Conservation (phyloP, 768 basidiomycete genomes). For the Suillus spraguei region DNA sequence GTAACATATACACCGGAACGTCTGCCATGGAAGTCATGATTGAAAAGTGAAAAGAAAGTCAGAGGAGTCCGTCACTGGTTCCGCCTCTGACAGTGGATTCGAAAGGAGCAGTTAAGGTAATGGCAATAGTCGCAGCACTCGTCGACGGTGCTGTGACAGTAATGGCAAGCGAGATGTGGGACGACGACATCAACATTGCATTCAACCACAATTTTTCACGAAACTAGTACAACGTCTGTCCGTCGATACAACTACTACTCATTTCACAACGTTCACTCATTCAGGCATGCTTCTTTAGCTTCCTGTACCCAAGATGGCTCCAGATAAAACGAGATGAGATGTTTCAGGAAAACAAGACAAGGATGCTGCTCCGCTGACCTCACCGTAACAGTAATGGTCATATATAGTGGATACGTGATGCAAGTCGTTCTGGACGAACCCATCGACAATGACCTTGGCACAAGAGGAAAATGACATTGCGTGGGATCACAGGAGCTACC, state of each 20-base stretch:
- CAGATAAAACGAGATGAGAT: constrained; percentile 1
- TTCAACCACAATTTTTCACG: constrained; percentile 29
- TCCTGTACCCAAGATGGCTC: neutral
- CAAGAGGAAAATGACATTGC: neutral
- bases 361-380: neutral
- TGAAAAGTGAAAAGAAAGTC: constrained; percentile 28
- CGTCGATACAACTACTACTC: constrained; percentile 21
- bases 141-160: constrained; percentile 20
- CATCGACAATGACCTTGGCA: neutral
- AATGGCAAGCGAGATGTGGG: constrained; percentile 26
- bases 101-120: constrained; percentile 21
- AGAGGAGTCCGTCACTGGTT: constrained; percentile 7
- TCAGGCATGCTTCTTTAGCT: constrained; percentile 4
- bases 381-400: neutral
- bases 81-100: constrained; percentile 23
- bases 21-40: constrained; percentile 72
- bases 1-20: constrained; percentile 71
- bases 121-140: constrained; percentile 23
- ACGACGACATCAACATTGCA: constrained; percentile 16
- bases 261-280: constrained; percentile 11
- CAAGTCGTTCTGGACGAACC: neutral
- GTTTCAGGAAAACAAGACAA: neutral
- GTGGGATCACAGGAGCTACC: constrained; percentile 1
- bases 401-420: neutral
- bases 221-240: constrained; percentile 17